These are phyloP conservation scores for Alternaria viburni DNA, from an alignment of 2,329 filamentous ascomycete species.

Conservation along the genomic window DNA sequence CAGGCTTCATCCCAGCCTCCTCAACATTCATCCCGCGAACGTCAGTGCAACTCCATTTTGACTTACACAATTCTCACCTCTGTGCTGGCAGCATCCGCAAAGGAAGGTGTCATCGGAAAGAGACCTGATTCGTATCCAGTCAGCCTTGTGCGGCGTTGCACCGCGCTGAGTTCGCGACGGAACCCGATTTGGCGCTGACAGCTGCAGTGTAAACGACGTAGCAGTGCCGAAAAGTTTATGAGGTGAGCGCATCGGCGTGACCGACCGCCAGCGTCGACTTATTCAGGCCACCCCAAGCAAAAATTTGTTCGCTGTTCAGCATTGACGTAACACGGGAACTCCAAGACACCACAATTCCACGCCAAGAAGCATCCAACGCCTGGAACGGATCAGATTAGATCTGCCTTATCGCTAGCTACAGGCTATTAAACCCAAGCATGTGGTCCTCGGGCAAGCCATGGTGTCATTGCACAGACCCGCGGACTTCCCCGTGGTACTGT, in stretches of 20 bases:
- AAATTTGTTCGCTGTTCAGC: not conserved
- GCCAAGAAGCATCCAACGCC: conserved; percentile 1
- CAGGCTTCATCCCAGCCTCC: not conserved
- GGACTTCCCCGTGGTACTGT: not conserved
- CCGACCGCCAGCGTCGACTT: not conserved
- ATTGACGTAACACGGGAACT: conserved; percentile 12
- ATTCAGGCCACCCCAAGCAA: not conserved
- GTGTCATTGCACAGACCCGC: conserved; percentile 3
- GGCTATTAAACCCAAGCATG: not conserved
- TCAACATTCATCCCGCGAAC: not conserved
- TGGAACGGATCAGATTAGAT: conserved; percentile 17
- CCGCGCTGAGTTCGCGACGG: not conserved
- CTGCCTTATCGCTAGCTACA: not conserved
- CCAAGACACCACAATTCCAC: conserved; percentile 2
- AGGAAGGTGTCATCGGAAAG: not conserved
- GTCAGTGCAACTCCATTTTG: not conserved
- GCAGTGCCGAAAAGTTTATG: not conserved
- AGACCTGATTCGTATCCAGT: not conserved
- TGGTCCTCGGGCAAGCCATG: conserved; percentile 2
- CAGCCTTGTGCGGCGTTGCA: not conserved
- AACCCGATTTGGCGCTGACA: conserved; percentile 3
- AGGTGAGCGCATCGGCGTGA: not conserved
- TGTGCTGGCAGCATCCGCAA: not conserved
- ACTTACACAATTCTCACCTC: not conserved
- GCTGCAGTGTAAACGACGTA: not conserved